A percentile compares a stretch with the other conserved stretches of the same genome.
phyloP scores from a whole-genome alignment of 257 asterid species.

The Plantago ovata region DNA sequence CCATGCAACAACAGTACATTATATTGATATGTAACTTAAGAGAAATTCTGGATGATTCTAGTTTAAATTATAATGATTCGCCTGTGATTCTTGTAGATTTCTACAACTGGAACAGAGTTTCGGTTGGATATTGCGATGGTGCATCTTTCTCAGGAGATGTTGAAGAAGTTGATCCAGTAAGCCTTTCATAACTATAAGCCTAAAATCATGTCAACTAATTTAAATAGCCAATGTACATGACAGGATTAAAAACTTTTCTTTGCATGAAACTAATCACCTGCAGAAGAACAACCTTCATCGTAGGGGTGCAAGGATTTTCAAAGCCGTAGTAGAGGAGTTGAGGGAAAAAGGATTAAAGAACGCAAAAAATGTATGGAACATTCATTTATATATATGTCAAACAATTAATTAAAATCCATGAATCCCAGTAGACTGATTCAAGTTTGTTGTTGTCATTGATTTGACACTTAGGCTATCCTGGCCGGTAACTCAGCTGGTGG shows the following conservation, averaged over 20 bases:
- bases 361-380: conserved; percentile 32
- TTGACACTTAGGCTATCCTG: conserved; percentile 27
- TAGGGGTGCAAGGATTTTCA: conserved; percentile 40
- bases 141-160: conserved; percentile 31
- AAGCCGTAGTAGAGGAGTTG: conserved; percentile 23
- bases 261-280: too few relatives aligned
- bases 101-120: conserved; percentile 35
- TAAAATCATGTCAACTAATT: not conserved
- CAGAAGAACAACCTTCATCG: conserved; percentile 29
- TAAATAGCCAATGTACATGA: too few relatives aligned
- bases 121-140: conserved; percentile 33
- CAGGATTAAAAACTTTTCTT: too few relatives aligned
- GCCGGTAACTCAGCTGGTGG: conserved; percentile 51
- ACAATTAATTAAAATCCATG: too few relatives aligned
- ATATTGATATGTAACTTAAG: too few relatives aligned
- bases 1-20: too few relatives aligned
- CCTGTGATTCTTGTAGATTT: conserved; percentile 23
- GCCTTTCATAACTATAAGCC: not conserved
- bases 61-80: too few relatives aligned
- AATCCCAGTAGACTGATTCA: too few relatives aligned
- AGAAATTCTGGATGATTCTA: too few relatives aligned
- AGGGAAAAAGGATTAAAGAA: conserved; percentile 27
- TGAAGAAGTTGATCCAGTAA: conserved; percentile 23
- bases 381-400: too few relatives aligned
- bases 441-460: not conserved